These are phyloP conservation scores for Talinum fruticosum DNA, from an alignment of 148 eudicot genomes.

Conservation along the genomic window DNA sequence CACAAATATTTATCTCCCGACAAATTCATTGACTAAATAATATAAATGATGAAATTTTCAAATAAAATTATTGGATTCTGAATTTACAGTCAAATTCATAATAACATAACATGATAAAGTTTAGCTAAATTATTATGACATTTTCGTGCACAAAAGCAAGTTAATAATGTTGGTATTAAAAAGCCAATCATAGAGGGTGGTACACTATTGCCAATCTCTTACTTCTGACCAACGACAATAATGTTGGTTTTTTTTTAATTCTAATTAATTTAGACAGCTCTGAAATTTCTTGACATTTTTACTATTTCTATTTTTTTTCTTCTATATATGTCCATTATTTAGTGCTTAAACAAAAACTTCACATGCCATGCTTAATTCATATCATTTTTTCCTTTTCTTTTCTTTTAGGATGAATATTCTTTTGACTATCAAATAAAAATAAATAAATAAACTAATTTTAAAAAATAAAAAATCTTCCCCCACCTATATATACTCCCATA, in stretches of 20 bases:
- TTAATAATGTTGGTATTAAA: not conserved
- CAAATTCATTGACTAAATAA: too few relatives aligned
- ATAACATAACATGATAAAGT: too few relatives aligned
- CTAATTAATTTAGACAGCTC: slow-evolving; percentile 10
- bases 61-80: too few relatives aligned
- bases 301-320: slow-evolving; percentile 12
- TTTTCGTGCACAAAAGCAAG: too few relatives aligned
- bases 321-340: slow-evolving; percentile 15
- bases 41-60: too few relatives aligned
- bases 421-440: slow-evolving; percentile 33
- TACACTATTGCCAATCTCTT: slow-evolving; percentile 9
- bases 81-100: too few relatives aligned
- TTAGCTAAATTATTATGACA: too few relatives aligned
- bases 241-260: not conserved
- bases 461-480: too few relatives aligned
- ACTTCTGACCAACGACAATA: slow-evolving; percentile 9
- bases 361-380: slow-evolving; percentile 26
- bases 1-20: too few relatives aligned
- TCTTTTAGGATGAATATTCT: not conserved
- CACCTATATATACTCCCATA: slow-evolving; percentile 23
- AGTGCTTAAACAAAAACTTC: slow-evolving; percentile 22
- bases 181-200: not conserved
- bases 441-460: too few relatives aligned
- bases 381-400: not conserved
- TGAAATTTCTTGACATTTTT: not conserved